phyloP scores from a whole-genome alignment of 192 early-diverging fungal genomes.

The Helicostylum pulchrum region DNA sequence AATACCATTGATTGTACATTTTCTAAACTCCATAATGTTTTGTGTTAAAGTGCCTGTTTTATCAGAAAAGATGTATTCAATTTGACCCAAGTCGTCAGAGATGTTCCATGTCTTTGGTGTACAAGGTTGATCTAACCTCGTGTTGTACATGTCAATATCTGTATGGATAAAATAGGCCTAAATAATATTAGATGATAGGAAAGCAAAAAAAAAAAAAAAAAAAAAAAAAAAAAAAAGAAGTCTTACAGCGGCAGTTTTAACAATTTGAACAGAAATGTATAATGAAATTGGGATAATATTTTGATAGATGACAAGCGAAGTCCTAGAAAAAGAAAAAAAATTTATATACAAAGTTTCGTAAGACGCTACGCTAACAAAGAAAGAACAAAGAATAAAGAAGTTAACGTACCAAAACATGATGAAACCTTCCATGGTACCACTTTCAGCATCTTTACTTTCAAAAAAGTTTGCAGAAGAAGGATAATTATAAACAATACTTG shows the following conservation, averaged over 20 bases:
- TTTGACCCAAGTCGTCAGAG: slow-evolving; percentile 70
- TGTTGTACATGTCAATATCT: slow-evolving; percentile 66
- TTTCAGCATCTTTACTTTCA: slow-evolving; percentile 47
- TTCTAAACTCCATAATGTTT: slow-evolving; percentile 79
- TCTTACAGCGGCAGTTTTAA: slow-evolving; percentile 39
- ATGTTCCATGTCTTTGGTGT: slow-evolving; percentile 69
- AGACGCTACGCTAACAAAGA: no score
- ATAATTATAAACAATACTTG: slow-evolving; percentile 58
- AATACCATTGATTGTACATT: slow-evolving; percentile 62
- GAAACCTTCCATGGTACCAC: slow-evolving; percentile 58
- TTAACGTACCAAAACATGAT: slow-evolving; percentile 63
- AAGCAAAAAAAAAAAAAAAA: slow-evolving; percentile 47
- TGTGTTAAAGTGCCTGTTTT: slow-evolving; percentile 80
- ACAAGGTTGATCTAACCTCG: slow-evolving; percentile 51
- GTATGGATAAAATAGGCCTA: slow-evolving; percentile 70
- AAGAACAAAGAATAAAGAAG: slow-evolving; percentile 14
- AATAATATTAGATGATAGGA: slow-evolving; percentile 12
- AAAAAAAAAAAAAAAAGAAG: slow-evolving; percentile 34
- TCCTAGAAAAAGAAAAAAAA: slow-evolving; percentile 59
- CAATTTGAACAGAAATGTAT: slow-evolving; percentile 89
- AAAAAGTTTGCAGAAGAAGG: slow-evolving; percentile 47
- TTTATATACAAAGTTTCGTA: background rate
- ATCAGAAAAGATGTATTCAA: slow-evolving; percentile 83
- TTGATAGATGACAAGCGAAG: slow-evolving; percentile 85
- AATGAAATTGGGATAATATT: slow-evolving; percentile 95